Percentiles rank a stretch among this genome's conserved stretches.
phyloP scores from a whole-genome alignment of 2,329 filamentous ascomycete genomes.

The Leptosphaerulina australis region DNA sequence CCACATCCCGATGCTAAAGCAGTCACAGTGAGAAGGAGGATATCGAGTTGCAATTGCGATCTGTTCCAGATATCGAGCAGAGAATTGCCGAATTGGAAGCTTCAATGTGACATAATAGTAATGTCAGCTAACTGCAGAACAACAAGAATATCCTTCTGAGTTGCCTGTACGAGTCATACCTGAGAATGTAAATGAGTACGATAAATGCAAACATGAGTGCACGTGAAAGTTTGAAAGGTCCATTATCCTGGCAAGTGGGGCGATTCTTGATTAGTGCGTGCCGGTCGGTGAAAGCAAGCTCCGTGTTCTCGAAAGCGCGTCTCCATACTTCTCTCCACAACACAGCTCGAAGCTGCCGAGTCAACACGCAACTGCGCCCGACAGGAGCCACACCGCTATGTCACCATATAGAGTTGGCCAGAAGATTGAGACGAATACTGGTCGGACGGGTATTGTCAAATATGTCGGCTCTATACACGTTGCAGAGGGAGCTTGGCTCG shows the following conservation, averaged over 20 bases:
- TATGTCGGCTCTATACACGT: slow-evolving; percentile 82
- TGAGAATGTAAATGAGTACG: background rate
- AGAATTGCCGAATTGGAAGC: slow-evolving; percentile 76
- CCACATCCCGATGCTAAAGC: slow-evolving; percentile 20
- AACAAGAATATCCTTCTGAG: background rate
- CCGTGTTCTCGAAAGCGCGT: slow-evolving; percentile 16
- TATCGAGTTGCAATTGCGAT: slow-evolving; percentile 80
- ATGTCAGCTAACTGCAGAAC: background rate
- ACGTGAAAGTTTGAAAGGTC: background rate
- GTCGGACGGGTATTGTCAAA: slow-evolving; percentile 76
- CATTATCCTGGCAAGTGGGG: background rate
- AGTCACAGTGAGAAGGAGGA: slow-evolving; percentile 80
- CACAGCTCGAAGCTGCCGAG: slow-evolving; percentile 16
- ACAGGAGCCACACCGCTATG: slow-evolving; percentile 27
- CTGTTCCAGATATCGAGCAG: slow-evolving; percentile 86
- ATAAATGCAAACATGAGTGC: background rate
- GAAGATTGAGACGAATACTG: slow-evolving; percentile 78
- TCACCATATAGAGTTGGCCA: slow-evolving; percentile 62
- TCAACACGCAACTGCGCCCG: slow-evolving; percentile 17
- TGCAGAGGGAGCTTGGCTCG: slow-evolving; percentile 85
- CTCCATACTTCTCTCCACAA: slow-evolving; percentile 9
- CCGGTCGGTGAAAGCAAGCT: slow-evolving; percentile 12
- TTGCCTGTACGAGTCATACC: too few species aligned
- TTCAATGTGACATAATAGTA: background rate
- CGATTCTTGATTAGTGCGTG: background rate